These are phyloP conservation scores for Aegilops sharonensis DNA, from an alignment of 176 grass and related monocot genomes.

Conservation along the genomic window DNA sequence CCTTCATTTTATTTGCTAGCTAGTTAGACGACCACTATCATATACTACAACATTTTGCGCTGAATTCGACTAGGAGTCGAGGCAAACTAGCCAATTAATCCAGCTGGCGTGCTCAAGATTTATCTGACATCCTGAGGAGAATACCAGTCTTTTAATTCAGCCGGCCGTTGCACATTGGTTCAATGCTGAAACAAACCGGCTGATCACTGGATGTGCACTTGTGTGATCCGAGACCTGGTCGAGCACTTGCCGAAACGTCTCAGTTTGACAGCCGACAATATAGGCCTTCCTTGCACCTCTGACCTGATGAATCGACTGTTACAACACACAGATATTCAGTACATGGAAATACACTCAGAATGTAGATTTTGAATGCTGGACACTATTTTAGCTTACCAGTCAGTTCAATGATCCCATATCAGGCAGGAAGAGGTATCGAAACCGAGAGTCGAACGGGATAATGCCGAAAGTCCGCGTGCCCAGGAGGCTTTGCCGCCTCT, in stretches of 20 bases:
- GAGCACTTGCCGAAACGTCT: not conserved
- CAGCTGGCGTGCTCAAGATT: not conserved
- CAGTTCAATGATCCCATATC: slow-evolving; percentile 38
- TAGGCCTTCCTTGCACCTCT: not conserved
- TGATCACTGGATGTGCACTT: not conserved
- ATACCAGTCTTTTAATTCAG: not conserved
- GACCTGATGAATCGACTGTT: too few species aligned
- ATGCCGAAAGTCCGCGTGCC: slow-evolving; percentile 64
- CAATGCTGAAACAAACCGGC: not conserved
- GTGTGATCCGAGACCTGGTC: not conserved
- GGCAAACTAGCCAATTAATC: not conserved
- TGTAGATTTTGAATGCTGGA: not conserved
- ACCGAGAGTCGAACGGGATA: slow-evolving; percentile 81
- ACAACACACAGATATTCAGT: too few species aligned
- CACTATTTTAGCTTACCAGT: slow-evolving; percentile 2
- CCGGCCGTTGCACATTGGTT: not conserved
- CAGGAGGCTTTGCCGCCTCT: slow-evolving; percentile 75
- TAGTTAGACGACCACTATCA: not conserved
- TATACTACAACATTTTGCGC: slow-evolving; percentile 4
- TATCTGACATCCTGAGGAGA: not conserved
- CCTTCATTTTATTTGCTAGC: too few species aligned
- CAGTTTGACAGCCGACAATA: not conserved
- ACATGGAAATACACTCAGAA: not conserved
- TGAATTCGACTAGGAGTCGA: slow-evolving; percentile 8
- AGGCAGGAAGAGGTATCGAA: slow-evolving; percentile 90